Evolutionary conservation across 257 asterid genomes (phyloP), one percentile per base, ranked within the genome.

Genomic region (Osmanthus fragrans): DNA sequence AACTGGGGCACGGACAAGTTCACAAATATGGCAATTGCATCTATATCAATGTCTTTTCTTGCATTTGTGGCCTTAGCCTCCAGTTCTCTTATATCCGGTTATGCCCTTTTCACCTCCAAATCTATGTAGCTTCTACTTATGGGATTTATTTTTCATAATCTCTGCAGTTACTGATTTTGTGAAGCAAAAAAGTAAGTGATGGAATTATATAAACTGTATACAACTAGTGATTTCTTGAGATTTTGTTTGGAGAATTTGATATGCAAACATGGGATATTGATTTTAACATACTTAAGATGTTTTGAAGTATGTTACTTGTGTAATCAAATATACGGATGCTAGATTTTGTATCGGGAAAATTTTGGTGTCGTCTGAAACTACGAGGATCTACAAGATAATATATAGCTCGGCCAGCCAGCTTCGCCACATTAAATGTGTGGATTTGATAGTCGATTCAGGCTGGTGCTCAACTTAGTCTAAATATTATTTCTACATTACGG

Each of bases 1-100:
- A 94, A 92, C 68, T 94, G 97, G 97, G 98, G 98, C 39, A 84
- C 84, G 71, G 98, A 94, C 84, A 90, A 84, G 89, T 94, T 94
- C 78, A 94, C 97, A 18, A 83, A 87, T 73, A 79, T 94, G 90
- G 98, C 97, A 37, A 90, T 85, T 10, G 89, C 89, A 32, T 89
- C 98, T 0, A 88, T 94, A 60, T 80, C 94, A 0, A 83, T 87
- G 87, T 94, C 97, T 39, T 92, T 90, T 76, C 91, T 94, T 51
- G 92, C 97, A 25, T 94, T 94, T 79, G 85, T 87, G 10, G 94
- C 98, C 66, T 34, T 92, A 6, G 96, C 98, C 36, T 69, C 70
- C 29, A 87, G 81, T 79, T 89, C 98, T 78, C 92, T 94, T 84
- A 67, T 92, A 39, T 94, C 97, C 27, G 98, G 98, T 70, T 88